Evolutionary conservation across 2,329 filamentous ascomycete species (phyloP).

Genomic region (Fusarium tjaetaba): DNA sequence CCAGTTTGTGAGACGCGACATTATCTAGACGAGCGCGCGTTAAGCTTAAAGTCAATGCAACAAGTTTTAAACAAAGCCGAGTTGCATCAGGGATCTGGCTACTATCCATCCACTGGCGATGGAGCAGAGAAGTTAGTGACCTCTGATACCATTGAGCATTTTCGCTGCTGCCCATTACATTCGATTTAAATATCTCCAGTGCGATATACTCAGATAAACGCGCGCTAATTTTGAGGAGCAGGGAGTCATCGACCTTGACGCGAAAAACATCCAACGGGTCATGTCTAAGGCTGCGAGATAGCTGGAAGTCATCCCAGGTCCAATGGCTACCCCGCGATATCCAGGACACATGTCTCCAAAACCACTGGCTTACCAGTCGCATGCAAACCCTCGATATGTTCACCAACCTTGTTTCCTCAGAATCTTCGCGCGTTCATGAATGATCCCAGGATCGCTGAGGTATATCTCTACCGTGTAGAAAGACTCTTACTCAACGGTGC

Average conservation of each 20-base stretch:
- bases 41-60: background rate
- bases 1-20: background rate
- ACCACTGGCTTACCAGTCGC: too few relatives aligned
- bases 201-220: background rate
- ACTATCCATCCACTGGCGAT: background rate
- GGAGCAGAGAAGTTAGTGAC: background rate
- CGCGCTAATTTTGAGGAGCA: background rate
- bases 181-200: background rate
- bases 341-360: too few relatives aligned
- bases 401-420: background rate
- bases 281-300: background rate
- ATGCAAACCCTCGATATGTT: too few relatives aligned
- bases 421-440: too few relatives aligned
- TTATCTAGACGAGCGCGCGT: background rate
- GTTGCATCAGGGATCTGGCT: background rate
- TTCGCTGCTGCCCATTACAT: background rate
- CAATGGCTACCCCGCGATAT: background rate
- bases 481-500: background rate
- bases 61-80: too few relatives aligned
- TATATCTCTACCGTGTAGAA: background rate
- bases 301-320: background rate
- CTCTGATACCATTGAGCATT: background rate
- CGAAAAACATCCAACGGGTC: background rate
- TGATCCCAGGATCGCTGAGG: fast-evolving
- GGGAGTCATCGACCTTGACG: background rate